Percentiles rank a stretch among this genome's conserved stretches.
phyloP scores from a whole-genome alignment of 2,329 filamentous ascomycete genomes.

The Eurotiales sp. region DNA sequence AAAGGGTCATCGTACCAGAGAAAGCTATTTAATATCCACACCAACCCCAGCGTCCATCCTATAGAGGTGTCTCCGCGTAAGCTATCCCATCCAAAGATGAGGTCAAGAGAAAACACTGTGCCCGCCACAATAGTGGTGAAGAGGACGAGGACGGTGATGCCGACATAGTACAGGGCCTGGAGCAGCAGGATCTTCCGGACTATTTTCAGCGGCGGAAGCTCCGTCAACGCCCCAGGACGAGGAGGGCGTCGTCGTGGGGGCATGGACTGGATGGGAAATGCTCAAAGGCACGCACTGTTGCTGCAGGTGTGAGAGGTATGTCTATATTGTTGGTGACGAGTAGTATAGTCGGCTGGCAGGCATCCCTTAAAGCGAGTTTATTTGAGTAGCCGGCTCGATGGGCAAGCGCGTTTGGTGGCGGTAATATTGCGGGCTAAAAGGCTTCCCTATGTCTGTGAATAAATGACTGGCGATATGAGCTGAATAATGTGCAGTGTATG shows the following conservation, averaged over 20 bases:
- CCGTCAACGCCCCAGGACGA: conserved; percentile 61
- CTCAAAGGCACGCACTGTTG: too few species aligned
- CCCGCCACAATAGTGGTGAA: conserved; percentile 67
- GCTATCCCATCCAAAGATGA: conserved; percentile 62
- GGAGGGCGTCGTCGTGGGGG: conserved; percentile 55
- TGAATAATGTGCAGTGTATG: too few species aligned
- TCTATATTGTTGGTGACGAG: conserved; percentile 2
- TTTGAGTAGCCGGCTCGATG: neutral
- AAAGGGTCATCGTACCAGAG: conserved; percentile 54
- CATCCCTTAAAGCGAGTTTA: neutral
- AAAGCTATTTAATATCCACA: conserved; percentile 64
- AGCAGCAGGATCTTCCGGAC: conserved; percentile 63
- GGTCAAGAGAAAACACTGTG: conserved; percentile 53
- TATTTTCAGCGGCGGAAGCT: conserved; percentile 65
- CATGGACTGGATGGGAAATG: conserved; percentile 35
- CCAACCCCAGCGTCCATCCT: conserved; percentile 65
- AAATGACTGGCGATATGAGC: neutral
- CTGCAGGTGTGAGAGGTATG: too few species aligned
- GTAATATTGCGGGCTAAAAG: too few species aligned
- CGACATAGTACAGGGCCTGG: conserved; percentile 62
- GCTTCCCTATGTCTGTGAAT: neutral
- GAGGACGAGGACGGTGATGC: conserved; percentile 59
- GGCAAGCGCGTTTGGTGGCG: too few species aligned
- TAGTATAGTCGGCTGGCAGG: neutral
- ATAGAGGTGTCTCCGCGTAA: conserved; percentile 65